Evolutionary conservation across 169 alveolate species (phyloP).

Genomic region (Plasmodium cynomolgi): DNA sequence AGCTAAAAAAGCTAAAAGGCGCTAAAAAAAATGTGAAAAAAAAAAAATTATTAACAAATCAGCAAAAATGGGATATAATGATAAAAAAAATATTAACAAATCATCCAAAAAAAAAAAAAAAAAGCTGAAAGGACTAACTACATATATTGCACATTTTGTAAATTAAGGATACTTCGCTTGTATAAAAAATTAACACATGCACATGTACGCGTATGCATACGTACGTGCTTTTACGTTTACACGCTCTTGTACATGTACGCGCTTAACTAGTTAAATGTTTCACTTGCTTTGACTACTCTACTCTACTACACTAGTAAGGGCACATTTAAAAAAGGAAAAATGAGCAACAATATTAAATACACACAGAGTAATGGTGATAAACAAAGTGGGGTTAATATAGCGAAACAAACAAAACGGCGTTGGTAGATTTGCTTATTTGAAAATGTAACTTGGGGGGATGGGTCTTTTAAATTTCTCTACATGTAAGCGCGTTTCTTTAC

Average conservation of each 20-base stretch:
- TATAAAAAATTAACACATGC: slow-evolving; percentile 14
- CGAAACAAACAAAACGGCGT: slow-evolving; percentile 38
- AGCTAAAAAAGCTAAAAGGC: neutral
- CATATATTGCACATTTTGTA: slow-evolving; percentile 8
- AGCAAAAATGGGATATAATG: slow-evolving; percentile 3
- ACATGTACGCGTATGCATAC: neutral
- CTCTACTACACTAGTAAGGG: slow-evolving; percentile 20
- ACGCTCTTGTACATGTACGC: neutral
- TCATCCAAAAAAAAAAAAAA: slow-evolving; percentile 30
- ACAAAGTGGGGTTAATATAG: neutral
- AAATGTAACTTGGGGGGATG: neutral
- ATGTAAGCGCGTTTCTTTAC: neutral
- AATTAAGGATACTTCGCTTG: slow-evolving; percentile 1
- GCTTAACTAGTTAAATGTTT: neutral
- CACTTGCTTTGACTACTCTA: slow-evolving; percentile 10
- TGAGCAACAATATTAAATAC: slow-evolving; percentile 11
- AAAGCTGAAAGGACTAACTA: slow-evolving; percentile 20
- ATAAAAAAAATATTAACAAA: slow-evolving; percentile 35
- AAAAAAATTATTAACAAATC: slow-evolving; percentile 42
- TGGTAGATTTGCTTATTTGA: slow-evolving; percentile 15
- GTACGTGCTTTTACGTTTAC: slow-evolving; percentile 1
- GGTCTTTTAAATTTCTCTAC: neutral
- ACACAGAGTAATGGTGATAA: neutral
- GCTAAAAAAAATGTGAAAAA: too few species aligned
- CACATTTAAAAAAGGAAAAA: slow-evolving; percentile 18